Percentiles rank a stretch among this genome's conserved stretches.
These are phyloP conservation scores for Spergularia bocconei DNA, from an alignment of 148 eudicot genomes.

Conservation along the genomic window DNA sequence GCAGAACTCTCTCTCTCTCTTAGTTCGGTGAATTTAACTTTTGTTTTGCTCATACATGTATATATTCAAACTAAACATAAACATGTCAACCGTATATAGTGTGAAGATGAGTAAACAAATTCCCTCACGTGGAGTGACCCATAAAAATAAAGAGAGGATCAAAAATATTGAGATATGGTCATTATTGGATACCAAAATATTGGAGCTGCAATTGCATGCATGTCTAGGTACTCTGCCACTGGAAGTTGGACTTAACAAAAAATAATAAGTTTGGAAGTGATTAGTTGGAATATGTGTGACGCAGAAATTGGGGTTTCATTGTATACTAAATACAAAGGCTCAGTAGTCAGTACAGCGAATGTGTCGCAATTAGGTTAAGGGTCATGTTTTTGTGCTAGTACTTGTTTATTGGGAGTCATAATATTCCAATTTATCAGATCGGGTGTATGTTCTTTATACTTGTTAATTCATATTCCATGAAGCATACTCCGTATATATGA, in stretches of 20 bases:
- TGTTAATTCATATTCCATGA: not conserved
- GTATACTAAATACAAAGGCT: not conserved
- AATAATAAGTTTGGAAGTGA: not conserved
- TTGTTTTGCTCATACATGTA: not conserved
- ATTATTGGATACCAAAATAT: not conserved
- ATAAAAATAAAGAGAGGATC: not conserved
- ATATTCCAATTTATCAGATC: not conserved
- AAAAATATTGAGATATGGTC: not conserved
- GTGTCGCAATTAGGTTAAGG: not conserved
- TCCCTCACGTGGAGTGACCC: not conserved
- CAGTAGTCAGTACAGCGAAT: slow-evolving; percentile 9
- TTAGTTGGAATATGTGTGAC: not conserved
- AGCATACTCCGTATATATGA: too few relatives aligned
- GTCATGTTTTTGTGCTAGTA: not conserved
- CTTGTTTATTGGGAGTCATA: not conserved
- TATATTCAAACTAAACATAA: not conserved
- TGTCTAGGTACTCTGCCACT: not conserved
- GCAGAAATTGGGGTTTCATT: not conserved
- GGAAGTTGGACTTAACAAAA: not conserved
- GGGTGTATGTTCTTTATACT: not conserved
- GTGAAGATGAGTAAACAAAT: not conserved
- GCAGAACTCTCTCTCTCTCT: too few relatives aligned
- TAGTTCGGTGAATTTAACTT: too few relatives aligned
- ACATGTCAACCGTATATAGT: not conserved
- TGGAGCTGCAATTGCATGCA: not conserved